Evolutionary conservation across 2,329 filamentous ascomycete species (phyloP).

Genomic region (Verticillium zaregamsianum): DNA sequence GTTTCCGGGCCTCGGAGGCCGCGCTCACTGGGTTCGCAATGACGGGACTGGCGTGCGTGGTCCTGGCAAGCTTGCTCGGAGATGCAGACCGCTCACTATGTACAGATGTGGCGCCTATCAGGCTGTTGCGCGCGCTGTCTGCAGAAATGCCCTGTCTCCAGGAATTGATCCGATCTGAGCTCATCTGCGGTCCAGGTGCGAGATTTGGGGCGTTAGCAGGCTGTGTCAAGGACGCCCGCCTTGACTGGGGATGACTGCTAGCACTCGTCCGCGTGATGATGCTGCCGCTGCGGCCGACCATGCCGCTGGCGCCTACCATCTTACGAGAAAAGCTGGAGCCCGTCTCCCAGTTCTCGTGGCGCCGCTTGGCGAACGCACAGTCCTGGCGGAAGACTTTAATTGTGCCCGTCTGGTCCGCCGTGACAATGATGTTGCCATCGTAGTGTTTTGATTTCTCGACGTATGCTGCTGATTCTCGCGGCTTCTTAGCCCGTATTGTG

Average conservation of each 20-base stretch:
- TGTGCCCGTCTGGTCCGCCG: constrained; percentile 79
- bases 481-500: constrained; percentile 38
- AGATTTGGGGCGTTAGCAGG: constrained; percentile 11
- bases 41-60: constrained; percentile 8
- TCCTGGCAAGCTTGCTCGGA: constrained; percentile 36
- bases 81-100: constrained; percentile 53
- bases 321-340: constrained; percentile 71
- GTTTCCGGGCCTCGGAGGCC: constrained; percentile 41
- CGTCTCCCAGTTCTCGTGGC: constrained; percentile 73
- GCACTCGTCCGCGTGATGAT: constrained; percentile 50
- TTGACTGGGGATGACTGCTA: constrained; percentile 42
- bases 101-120: constrained; percentile 30
- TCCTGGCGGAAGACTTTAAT: constrained; percentile 97
- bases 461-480: constrained; percentile 66
- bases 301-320: constrained; percentile 52
- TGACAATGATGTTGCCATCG: constrained; percentile 87
- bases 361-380: constrained; percentile 77
- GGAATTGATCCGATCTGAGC: constrained; percentile 74
- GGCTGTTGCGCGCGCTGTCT: constrained; percentile 36
- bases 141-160: constrained; percentile 67
- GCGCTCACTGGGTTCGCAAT: constrained; percentile 32
- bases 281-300: constrained; percentile 54
- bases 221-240: constrained; percentile 49
- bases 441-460: constrained; percentile 70
- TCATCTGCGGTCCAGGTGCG: constrained; percentile 25